Conservation (phyloP, 2,329 filamentous ascomycete genomes). For the Emmonsiellopsis sp. region DNA sequence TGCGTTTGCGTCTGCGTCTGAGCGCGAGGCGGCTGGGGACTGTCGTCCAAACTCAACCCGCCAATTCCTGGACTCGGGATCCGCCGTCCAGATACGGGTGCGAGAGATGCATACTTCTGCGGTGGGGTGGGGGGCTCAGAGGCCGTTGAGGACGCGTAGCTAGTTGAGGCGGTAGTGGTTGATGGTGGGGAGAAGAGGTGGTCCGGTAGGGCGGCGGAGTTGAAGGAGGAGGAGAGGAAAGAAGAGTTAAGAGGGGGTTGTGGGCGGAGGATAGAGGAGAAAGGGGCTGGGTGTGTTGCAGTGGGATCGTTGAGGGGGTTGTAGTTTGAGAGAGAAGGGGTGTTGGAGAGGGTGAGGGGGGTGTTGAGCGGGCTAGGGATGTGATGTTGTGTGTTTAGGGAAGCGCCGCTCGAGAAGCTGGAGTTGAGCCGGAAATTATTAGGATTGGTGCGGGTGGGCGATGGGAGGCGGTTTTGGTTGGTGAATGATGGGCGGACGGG, state of each 20-base stretch:
- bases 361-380: neutral
- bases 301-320: neutral
- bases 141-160: constrained; percentile 11
- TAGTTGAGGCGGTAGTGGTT: constrained; percentile 9
- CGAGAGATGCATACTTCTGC: constrained; percentile 1
- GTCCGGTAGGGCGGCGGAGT: constrained; percentile 9
- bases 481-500: neutral
- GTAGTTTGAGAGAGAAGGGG: neutral
- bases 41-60: constrained; percentile 6
- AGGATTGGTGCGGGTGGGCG: neutral
- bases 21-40: neutral
- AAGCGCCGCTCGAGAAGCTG: too few relatives aligned
- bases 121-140: constrained; percentile 12
- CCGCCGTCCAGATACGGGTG: neutral
- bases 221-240: constrained; percentile 10
- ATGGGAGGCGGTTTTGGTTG: neutral
- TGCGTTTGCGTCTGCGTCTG: neutral
- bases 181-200: constrained; percentile 9
- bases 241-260: neutral
- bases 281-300: constrained; percentile 6
- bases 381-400: neutral
- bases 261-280: constrained; percentile 6
- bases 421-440: neutral
- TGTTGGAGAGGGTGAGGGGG: neutral
- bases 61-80: constrained; percentile 10